Evolutionary conservation across 2,329 filamentous ascomycete genomes (phyloP), one percentile per base, ranked within the genome.

Genomic region (Fusarium sp.): DNA sequence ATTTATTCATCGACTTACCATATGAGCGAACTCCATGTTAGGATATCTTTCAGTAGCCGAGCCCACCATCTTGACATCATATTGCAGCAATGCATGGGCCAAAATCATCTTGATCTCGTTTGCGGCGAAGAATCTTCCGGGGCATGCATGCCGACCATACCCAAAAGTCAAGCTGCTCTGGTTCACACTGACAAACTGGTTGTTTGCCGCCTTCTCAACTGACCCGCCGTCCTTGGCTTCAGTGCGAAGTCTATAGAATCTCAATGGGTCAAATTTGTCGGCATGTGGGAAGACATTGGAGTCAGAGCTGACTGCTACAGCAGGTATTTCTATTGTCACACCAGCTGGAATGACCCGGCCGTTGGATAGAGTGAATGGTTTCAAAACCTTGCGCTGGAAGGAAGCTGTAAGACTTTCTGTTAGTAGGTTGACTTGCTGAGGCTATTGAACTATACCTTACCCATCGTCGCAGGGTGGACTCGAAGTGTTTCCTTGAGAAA

Each of bases 401-500:
- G 61, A 27, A 3, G 61, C 61, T 53, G 4, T 0, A n/a, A 35
- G 1, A 7, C 6, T 0, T 22, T 0, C 27, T 6, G 6, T 58
- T 7, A 50, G 35, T 13, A 7, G 5, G 7, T 15, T 17, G 1
- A 9, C 7, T 5, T 14, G 14, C 17, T 1, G 3, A 1, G 3
- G 6, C 6, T 39, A 14, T 9, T 1, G 4, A 1, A 11, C 4
- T 4, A 20, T 18, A 12, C 4, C 27, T 33, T 33, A 58, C 55
- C 44, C 55, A 58, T 58, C 1, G 55, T 41, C 2, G 55, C 55
- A 10, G 55, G 55, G 1, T 58, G 44, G 3, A 58, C 44, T 25
- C 44, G 44, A 39, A 58, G 55, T 15, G 22, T 64, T 11, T 64
- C 61, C 3, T 49, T 64, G n/a, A 64, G 44, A 18, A 64, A 64